Evolutionary conservation across 768 basidiomycete species (phyloP), one percentile per base, ranked within the genome.

Genomic region (Termitomyces eurrhizus): DNA sequence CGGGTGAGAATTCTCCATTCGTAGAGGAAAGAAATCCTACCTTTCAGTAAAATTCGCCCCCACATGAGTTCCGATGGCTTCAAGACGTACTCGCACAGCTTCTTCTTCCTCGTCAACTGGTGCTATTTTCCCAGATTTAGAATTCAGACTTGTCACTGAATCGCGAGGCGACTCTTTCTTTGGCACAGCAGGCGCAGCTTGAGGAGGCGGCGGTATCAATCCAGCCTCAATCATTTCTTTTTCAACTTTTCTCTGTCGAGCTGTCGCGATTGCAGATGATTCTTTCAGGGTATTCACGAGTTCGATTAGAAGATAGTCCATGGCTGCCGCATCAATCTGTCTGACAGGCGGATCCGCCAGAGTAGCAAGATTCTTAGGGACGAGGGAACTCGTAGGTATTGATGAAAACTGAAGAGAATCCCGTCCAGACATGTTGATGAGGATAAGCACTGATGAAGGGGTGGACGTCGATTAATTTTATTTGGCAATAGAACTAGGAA

Each of bases 261-360:
- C 79, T 2, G 82, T 80, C 18, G 93, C 93, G 33, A 91, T 84
- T 21, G 81, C 81, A 4, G 94, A 80, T 3, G 93, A 95, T 37
- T 80, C 81, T 32, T 86, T 84, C 36, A 98, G 80, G 0, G 89
- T 84, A 66, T 84, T 80, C 61, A 93, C 87, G 57, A 89, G 79
- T 70, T 91, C 89, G 59, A 94, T 92, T 59, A 94, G 75, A 68
- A 98, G 87, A 74, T 94, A 95, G 67, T 93, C 92, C 84, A 91
- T 87, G 3, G 78, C 85, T 8, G 86, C 81, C 52, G 75, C 84
- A 67, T 92, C 89, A 58, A 91, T 78, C 45, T 84, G 77, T 33
- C 80, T 79, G 11, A 70, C 69, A 29, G 88, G 85, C 1, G 88
- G 86, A 61, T 92, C 88, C 1, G 89, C 83, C 16, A 91, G 77